Percentiles rank a stretch among this genome's conserved stretches.
These are phyloP conservation scores for Xylariaceae sp. DNA, from an alignment of 2,329 filamentous ascomycete genomes.

Conservation along the genomic window DNA sequence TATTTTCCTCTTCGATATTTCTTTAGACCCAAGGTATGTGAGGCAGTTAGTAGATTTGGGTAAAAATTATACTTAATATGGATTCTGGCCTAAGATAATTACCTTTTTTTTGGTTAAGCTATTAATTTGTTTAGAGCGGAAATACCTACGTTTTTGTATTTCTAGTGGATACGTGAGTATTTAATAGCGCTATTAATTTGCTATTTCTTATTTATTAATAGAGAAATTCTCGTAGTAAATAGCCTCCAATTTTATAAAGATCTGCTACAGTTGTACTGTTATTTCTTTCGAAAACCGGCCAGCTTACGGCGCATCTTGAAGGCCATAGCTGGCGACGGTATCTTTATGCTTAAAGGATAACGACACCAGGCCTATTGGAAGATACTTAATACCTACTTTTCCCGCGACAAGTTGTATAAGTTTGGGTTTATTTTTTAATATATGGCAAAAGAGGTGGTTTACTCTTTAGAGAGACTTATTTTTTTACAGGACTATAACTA, in stretches of 20 bases:
- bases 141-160: neutral
- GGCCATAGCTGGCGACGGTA: slow-evolving; percentile 10
- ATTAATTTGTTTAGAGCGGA: neutral
- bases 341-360: slow-evolving; percentile 12
- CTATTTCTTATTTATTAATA: slow-evolving; percentile 13
- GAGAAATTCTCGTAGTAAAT: slow-evolving; percentile 12
- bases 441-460: neutral
- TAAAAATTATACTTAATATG: neutral
- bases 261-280: slow-evolving; percentile 12
- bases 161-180: slow-evolving; percentile 13
- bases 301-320: slow-evolving; percentile 9
- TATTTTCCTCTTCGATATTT: neutral
- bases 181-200: slow-evolving; percentile 13
- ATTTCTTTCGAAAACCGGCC: slow-evolving; percentile 8
- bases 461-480: neutral
- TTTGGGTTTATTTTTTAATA: neutral
- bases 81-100: neutral
- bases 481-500: too few relatives aligned
- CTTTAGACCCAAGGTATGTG: neutral
- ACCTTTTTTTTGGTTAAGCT: neutral
- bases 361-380: slow-evolving; percentile 1
- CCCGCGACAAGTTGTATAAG: slow-evolving; percentile 8
- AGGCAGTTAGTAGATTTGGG: neutral
- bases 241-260: slow-evolving; percentile 11
- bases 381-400: slow-evolving; percentile 13